Percentiles rank a stretch among this genome's conserved stretches.
phyloP scores from a whole-genome alignment of 129 eudicot genomes.

The Ambrosia trifida region DNA sequence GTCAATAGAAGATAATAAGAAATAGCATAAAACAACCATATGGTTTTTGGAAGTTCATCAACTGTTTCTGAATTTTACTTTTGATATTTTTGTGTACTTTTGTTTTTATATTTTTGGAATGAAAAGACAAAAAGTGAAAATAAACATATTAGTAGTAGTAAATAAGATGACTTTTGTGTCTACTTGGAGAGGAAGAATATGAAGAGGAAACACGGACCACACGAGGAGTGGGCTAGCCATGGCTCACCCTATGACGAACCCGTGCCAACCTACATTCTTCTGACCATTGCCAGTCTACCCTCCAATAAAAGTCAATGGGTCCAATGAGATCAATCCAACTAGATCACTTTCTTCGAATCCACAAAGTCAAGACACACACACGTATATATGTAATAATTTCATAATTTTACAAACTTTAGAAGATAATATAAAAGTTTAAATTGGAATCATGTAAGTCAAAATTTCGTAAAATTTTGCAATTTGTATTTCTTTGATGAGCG shows the following conservation, averaged over 20 bases:
- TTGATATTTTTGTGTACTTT: neutral
- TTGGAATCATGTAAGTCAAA: too few relatives aligned
- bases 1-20: too few relatives aligned
- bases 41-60: too few relatives aligned
- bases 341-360: neutral
- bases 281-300: constrained; percentile 12
- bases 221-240: constrained; percentile 12
- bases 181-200: constrained; percentile 10
- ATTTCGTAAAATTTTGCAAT: too few relatives aligned
- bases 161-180: constrained; percentile 16
- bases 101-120: neutral
- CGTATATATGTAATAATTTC: too few relatives aligned
- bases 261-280: constrained; percentile 39
- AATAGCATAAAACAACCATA: too few relatives aligned
- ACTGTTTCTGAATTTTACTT: neutral
- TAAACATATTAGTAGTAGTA: neutral
- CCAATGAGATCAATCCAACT: constrained; percentile 5
- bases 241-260: constrained; percentile 34
- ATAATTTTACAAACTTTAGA: too few relatives aligned
- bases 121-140: neutral
- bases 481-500: too few relatives aligned
- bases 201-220: constrained; percentile 36
- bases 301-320: constrained; percentile 9
- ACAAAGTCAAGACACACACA: neutral
- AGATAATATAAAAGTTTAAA: too few relatives aligned